Evolutionary conservation across 768 basidiomycete genomes (phyloP).

Genomic region (Auricularia auricula-judae): DNA sequence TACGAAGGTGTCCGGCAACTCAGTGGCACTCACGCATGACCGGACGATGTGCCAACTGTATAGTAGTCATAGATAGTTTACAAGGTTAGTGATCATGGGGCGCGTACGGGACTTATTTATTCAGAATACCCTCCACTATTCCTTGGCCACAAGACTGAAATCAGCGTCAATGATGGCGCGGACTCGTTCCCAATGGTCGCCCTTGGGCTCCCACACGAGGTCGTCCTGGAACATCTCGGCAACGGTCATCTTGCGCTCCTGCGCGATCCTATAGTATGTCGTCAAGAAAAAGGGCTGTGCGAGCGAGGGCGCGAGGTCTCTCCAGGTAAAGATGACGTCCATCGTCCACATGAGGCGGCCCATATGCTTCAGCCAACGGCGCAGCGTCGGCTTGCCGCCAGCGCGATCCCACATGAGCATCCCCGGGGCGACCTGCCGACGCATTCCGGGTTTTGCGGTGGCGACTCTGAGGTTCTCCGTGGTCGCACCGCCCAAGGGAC

Average conservation of each 20-base stretch:
- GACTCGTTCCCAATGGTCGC: not conserved
- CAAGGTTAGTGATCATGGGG: no score
- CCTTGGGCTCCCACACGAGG: constrained; percentile 6
- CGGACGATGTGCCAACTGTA: no score
- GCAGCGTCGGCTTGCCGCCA: constrained; percentile 1
- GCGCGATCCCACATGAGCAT: constrained; percentile 6
- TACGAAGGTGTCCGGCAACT: no score
- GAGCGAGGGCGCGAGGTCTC: constrained; percentile 3
- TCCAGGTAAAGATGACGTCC: constrained; percentile 4
- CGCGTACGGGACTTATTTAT: no score
- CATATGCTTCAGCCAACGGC: constrained; percentile 1
- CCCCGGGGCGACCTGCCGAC: constrained; percentile 5
- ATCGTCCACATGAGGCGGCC: constrained; percentile 2
- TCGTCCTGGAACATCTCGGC: constrained; percentile 8
- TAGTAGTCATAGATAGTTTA: no score
- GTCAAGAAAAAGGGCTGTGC: constrained; percentile 6
- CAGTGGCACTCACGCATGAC: no score
- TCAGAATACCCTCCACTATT: no score
- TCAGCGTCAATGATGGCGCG: not conserved
- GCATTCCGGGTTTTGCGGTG: constrained; percentile 2
- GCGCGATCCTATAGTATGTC: constrained; percentile 4
- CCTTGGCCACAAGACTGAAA: no score
- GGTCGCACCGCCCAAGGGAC: not conserved
- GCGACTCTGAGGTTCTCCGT: not conserved
- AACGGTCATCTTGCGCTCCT: constrained; percentile 4